These are phyloP conservation scores for Tetrapisispora taiwanensis DNA, from an alignment of 805 yeast genomes.

Conservation along the genomic window DNA sequence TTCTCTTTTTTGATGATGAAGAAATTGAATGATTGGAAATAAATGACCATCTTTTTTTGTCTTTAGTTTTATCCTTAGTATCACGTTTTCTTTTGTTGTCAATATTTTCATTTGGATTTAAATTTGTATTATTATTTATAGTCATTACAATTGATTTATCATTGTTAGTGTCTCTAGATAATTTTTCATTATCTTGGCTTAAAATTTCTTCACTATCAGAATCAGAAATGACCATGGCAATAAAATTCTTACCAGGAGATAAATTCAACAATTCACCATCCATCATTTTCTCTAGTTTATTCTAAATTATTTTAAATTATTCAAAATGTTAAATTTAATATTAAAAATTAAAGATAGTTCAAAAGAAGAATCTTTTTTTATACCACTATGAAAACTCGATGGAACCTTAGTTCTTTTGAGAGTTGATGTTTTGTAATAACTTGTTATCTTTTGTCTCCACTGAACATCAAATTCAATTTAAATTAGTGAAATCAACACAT, in stretches of 20 bases:
- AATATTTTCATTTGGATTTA: not conserved
- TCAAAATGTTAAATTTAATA: too few relatives aligned
- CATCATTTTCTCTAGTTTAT: too few relatives aligned
- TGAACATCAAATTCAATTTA: too few relatives aligned
- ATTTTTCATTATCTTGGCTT: not conserved
- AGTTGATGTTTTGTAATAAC: too few relatives aligned
- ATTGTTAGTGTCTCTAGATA: not conserved
- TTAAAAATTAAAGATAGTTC: too few relatives aligned
- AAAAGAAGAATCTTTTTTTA: too few relatives aligned
- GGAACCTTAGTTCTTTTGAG: too few relatives aligned
- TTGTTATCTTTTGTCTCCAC: too few relatives aligned
- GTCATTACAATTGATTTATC: not conserved
- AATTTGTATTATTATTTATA: too few relatives aligned
- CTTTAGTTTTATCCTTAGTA: not conserved
- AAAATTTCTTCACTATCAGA: constrained; percentile 19
- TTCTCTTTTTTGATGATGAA: constrained; percentile 21
- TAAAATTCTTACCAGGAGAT: constrained; percentile 13
- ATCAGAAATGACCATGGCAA: constrained; percentile 27
- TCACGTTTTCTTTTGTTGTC: not conserved
- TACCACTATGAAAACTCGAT: too few relatives aligned
- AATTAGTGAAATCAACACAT: too few relatives aligned
- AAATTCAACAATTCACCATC: not conserved
- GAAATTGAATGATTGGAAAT: constrained; percentile 20
- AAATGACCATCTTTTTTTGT: constrained; percentile 19
- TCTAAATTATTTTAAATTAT: too few relatives aligned